Evolutionary conservation across 2,329 filamentous ascomycete species (phyloP).

Genomic region (Emericellopsis cladophorae): DNA sequence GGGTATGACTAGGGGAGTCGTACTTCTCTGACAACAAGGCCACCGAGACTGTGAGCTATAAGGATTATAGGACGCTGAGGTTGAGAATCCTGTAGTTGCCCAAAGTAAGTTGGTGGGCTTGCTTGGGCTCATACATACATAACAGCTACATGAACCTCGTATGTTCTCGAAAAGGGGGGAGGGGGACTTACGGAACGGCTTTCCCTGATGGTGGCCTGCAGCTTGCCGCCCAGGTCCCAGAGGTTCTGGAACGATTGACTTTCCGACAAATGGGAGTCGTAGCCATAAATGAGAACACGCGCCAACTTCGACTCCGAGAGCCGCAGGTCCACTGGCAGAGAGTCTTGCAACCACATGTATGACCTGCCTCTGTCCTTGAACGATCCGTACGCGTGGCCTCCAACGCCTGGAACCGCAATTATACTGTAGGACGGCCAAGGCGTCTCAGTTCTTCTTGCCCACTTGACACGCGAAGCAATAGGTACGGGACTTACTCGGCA

Average conservation of each 20-base stretch:
- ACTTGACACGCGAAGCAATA: too few relatives aligned
- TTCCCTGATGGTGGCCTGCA: not conserved
- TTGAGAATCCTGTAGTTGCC: too few relatives aligned
- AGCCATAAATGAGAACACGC: not conserved
- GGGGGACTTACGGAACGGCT: too few relatives aligned
- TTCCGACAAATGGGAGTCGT: not conserved
- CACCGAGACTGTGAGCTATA: not conserved
- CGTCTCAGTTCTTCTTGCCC: too few relatives aligned
- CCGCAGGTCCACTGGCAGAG: constrained; percentile 5
- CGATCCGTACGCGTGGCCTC: constrained; percentile 15
- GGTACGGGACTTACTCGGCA: too few relatives aligned
- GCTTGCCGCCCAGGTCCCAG: not conserved
- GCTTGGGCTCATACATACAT: too few relatives aligned
- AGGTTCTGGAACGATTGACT: not conserved
- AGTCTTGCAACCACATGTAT: constrained; percentile 17
- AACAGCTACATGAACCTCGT: too few relatives aligned
- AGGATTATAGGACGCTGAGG: not conserved
- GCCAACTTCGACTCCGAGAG: not conserved
- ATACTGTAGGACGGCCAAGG: constrained; percentile 1
- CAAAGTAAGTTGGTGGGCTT: too few relatives aligned
- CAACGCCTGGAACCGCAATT: constrained; percentile 8
- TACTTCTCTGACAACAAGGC: not conserved
- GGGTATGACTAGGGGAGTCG: not conserved
- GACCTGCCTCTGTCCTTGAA: constrained; percentile 12
- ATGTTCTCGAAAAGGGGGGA: too few relatives aligned